Evolutionary conservation across 176 grass and related monocot genomes (phyloP).

Genomic region (Eragrostis nindensis): DNA sequence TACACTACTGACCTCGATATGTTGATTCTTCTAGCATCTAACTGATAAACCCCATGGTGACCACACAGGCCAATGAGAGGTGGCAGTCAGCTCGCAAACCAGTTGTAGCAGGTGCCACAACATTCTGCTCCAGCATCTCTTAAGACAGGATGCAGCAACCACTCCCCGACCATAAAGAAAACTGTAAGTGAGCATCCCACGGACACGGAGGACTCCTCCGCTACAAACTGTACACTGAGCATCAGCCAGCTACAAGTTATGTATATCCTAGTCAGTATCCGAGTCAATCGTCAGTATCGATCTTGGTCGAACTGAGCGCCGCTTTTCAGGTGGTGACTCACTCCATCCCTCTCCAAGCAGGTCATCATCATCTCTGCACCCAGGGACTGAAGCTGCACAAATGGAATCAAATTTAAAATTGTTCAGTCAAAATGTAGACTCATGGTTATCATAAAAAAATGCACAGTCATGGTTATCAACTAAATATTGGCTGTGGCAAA

Average conservation of each 20-base stretch:
- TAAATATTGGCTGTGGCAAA: constrained; percentile 2
- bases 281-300: constrained; percentile 57
- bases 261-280: constrained; percentile 59
- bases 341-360: neutral
- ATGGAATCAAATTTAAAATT: constrained; percentile 23
- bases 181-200: constrained; percentile 10
- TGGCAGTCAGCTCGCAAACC: neutral
- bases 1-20: neutral
- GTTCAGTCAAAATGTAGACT: neutral
- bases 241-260: neutral
- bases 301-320: constrained; percentile 53
- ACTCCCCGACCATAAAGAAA: neutral
- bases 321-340: constrained; percentile 28
- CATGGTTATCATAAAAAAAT: constrained; percentile 7
- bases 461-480: neutral
- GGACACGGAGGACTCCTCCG: neutral
- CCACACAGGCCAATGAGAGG: neutral
- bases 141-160: neutral
- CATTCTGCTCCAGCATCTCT: constrained; percentile 3
- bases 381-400: constrained; percentile 48
- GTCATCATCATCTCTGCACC: constrained; percentile 21
- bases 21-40: neutral
- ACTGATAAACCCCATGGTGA: neutral
- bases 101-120: neutral
- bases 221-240: neutral